Conservation (phyloP, 495 filamentous ascomycete species). For the Bombardia bombarda region DNA sequence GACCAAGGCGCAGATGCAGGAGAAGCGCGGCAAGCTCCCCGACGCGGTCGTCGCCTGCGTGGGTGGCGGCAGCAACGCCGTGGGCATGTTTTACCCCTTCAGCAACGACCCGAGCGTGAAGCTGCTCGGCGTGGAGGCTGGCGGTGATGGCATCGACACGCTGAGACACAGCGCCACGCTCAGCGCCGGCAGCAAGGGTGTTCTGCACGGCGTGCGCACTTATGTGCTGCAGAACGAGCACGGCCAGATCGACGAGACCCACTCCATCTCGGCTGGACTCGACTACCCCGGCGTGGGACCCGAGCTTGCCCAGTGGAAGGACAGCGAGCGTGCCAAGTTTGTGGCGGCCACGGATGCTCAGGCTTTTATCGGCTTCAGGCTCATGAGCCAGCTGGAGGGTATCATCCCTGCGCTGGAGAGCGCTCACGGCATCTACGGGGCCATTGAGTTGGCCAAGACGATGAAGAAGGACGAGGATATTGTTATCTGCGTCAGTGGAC, state of each 20-base stretch:
- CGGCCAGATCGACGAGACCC: slow-evolving; percentile 89
- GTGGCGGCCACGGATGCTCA: slow-evolving; percentile 87
- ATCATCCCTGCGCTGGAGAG: slow-evolving; percentile 96
- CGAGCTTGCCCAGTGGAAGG: slow-evolving; percentile 89
- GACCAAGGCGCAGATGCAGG: slow-evolving; percentile 80
- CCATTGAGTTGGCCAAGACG: slow-evolving; percentile 81
- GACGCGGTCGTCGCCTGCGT: slow-evolving; percentile 96
- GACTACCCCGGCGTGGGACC: slow-evolving; percentile 97
- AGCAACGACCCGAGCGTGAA: slow-evolving; percentile 75
- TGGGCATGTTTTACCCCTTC: slow-evolving; percentile 97
- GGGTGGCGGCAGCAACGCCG: slow-evolving; percentile 84
- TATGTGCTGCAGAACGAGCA: slow-evolving; percentile 88
- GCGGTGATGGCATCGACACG: slow-evolving; percentile 91
- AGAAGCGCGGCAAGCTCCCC: slow-evolving; percentile 75
- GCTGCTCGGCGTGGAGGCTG: slow-evolving; percentile 89
- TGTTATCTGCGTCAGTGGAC: slow-evolving; percentile 87
- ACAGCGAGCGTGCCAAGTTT: slow-evolving; percentile 75
- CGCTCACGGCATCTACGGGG: slow-evolving; percentile 85
- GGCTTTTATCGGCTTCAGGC: slow-evolving; percentile 81
- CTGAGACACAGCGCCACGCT: slow-evolving; percentile 82
- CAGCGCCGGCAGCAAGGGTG: slow-evolving; percentile 79
- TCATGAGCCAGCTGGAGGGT: slow-evolving; percentile 79
- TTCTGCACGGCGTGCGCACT: slow-evolving; percentile 90
- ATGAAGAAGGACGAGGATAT: slow-evolving; percentile 84
- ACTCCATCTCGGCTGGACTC: slow-evolving; percentile 93